Evolutionary conservation across 306 rosid species (phyloP).

Genomic region (Bauhinia variegata): DNA sequence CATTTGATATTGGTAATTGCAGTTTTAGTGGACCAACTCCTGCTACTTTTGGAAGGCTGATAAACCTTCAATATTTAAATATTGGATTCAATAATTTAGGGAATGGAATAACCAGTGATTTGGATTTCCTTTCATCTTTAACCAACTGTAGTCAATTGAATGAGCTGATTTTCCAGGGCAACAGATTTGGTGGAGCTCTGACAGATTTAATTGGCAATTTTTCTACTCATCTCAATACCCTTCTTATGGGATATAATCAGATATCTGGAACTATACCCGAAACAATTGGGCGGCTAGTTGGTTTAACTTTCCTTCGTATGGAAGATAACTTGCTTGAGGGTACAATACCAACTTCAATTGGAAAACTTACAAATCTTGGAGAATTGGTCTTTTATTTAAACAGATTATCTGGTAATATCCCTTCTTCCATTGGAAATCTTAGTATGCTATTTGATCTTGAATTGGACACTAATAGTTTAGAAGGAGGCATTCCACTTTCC

Average conservation of each 20-base stretch:
- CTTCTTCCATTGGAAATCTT: constrained; percentile 29
- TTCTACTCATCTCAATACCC: neutral
- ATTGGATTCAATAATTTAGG: constrained; percentile 20
- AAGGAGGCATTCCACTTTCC: constrained; percentile 31
- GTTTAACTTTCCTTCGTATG: neutral
- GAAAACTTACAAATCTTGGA: constrained; percentile 30
- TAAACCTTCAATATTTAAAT: neutral
- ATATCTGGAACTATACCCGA: constrained; percentile 39
- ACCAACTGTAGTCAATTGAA: too few species aligned
- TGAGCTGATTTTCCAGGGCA: rapidly evolving
- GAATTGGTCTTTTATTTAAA: neutral
- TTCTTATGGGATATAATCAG: neutral
- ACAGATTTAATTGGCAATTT: constrained; percentile 28
- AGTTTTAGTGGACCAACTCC: too few species aligned
- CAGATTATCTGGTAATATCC: constrained; percentile 29
- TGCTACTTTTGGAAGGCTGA: too few species aligned
- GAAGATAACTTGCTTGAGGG: constrained; percentile 15
- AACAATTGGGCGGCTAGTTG: constrained; percentile 22
- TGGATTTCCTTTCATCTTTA: too few species aligned
- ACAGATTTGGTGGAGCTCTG: constrained; percentile 36
- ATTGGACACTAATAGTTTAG: neutral
- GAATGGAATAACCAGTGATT: constrained; percentile 17
- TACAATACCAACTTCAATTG: too few species aligned
- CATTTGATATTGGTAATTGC: neutral
- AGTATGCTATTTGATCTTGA: constrained; percentile 13